Evolutionary conservation across 352 stramenopile genomes (phyloP), one percentile per base, ranked within the genome.

Genomic region (Aphanomyces invadans): DNA sequence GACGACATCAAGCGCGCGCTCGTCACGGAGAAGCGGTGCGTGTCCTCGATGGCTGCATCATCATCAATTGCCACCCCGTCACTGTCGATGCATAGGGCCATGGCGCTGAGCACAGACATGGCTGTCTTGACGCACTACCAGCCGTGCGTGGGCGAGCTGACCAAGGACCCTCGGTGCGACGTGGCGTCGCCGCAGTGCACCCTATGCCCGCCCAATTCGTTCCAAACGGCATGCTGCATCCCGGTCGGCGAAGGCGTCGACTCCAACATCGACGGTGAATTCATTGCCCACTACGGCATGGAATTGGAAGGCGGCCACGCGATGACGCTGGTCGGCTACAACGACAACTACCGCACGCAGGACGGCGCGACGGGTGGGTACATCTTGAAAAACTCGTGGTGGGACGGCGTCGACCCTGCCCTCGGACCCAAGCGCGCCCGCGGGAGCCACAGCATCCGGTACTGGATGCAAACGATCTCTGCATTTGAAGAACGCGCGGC

Each of bases 361-460:
- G 76, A 87, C 46, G 81, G 81, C 62, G 83, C 74, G 65, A 87
- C 76, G 0, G 81, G 79, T 38, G 81, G 79, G 52, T 88, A 85
- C 66, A 87, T 89, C 59, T 72, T 89, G 28, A 89, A 89, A 72
- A 89, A 89, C 75, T 89, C 81, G 70, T 89, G 81, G 79, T 87
- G 76, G 62, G 81, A 89, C 51, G 79, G 81, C 39, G 80, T 86
- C 26, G 75, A 86, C 65, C 80, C 78, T 0, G 64, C 70, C 25
- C 77, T 89, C 19, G 80, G 80, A 25, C 79, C 80, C 2, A 78
- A 51, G 61, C 80, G 86, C 51, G 77, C 81, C 49, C 78, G 79
- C 29, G 81, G 81, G 44, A 88, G 79, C 48, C 81, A 89, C 71
- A 83, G 74, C 73, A 71, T 81, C 55, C 79, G 79, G 73, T 89